A percentile compares a stretch with the other conserved stretches of the same genome.
Evolutionary conservation across 139 green algal genomes (phyloP).

Genomic region (Tetraselmis striata): DNA sequence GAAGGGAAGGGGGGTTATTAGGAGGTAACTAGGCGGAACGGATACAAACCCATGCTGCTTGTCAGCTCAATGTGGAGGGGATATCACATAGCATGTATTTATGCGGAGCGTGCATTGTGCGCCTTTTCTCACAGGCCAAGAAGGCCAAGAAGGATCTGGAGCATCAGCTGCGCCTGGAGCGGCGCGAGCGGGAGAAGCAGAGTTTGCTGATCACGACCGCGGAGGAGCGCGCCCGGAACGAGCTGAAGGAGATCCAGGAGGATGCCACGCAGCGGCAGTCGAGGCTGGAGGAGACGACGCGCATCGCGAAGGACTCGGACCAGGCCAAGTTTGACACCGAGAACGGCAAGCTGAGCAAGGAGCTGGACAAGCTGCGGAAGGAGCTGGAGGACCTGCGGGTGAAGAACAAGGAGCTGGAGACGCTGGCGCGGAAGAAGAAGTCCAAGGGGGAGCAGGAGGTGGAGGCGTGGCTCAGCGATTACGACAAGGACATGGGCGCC

Average conservation of each 20-base stretch:
- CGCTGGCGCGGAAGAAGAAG: conserved; percentile 17
- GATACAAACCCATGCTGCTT: too few species aligned
- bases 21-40: too few species aligned
- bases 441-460: conserved; percentile 21
- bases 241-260: conserved; percentile 14
- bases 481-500: conserved; percentile 23
- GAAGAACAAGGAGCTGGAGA: conserved; percentile 5
- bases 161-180: conserved; percentile 25
- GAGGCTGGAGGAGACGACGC: conserved; percentile 8
- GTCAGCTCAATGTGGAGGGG: too few species aligned
- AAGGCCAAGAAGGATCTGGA: conserved; percentile 21
- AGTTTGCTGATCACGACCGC: neutral
- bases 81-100: too few species aligned
- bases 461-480: conserved; percentile 22
- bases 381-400: neutral
- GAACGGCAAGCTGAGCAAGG: neutral
- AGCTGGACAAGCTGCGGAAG: conserved; percentile 7
- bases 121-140: neutral
- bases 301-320: conserved; percentile 1
- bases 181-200: conserved; percentile 16
- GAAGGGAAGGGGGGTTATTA: too few species aligned
- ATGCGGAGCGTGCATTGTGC: too few species aligned
- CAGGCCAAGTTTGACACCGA: neutral
- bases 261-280: conserved; percentile 1
- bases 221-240: conserved; percentile 9